Evolutionary conservation across 2,329 filamentous ascomycete genomes (phyloP).

Genomic region (Fusarium bactridioides): DNA sequence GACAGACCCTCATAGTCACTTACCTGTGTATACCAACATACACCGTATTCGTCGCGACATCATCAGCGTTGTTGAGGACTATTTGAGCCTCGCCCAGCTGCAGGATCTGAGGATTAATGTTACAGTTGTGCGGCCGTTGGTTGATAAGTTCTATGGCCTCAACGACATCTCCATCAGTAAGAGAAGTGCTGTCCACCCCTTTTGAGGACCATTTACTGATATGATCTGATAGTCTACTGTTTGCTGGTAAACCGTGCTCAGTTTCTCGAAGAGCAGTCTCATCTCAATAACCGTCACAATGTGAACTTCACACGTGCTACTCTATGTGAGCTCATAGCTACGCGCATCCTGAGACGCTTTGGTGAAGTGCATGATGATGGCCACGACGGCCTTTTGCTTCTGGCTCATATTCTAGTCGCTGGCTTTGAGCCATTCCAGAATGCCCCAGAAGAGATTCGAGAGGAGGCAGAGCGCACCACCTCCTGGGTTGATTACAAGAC

Average conservation of each 20-base stretch:
- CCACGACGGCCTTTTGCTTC: constrained; percentile 72
- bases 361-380: constrained; percentile 79
- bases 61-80: constrained; percentile 68
- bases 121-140: constrained; percentile 78
- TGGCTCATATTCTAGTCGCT: constrained; percentile 82
- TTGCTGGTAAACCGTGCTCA: constrained; percentile 82
- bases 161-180: constrained; percentile 80
- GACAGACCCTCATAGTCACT: constrained; percentile 65
- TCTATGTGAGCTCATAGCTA: constrained; percentile 82
- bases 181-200: constrained; percentile 27
- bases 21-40: constrained; percentile 81
- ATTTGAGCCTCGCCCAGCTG: constrained; percentile 76
- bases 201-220: constrained; percentile 5
- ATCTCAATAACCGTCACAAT: constrained; percentile 79
- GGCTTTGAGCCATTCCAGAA: constrained; percentile 89
- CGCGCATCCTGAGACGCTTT: constrained; percentile 78
- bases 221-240: constrained; percentile 70
- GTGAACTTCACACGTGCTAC: constrained; percentile 80
- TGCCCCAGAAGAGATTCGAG: constrained; percentile 72
- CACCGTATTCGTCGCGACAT: constrained; percentile 74
- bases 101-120: constrained; percentile 84
- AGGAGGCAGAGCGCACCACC: constrained; percentile 61
- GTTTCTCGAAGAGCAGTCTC: constrained; percentile 79
- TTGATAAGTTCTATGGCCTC: constrained; percentile 83
- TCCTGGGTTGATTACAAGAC: constrained; percentile 63